Base-by-base conservation (phyloP, 371 early-diverging fungal species). In the Phascolomyces articulosus region DNA sequence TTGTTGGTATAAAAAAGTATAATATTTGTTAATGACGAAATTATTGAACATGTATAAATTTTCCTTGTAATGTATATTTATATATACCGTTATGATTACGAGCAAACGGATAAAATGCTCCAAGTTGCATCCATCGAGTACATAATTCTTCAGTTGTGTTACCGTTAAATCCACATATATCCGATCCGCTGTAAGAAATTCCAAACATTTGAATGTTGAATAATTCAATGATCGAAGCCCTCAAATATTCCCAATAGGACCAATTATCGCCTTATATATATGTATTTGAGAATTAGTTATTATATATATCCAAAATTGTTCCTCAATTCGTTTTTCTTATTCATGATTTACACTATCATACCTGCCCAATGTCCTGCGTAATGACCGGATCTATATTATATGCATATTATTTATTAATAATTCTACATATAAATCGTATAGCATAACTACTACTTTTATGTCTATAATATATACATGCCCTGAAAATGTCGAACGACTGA, bases 51-150 rank as follows among this genome's bases (percentile, higher is more conserved):
- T 55, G 11, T 0, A 28, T 28, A n/a, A 40, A 34, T 29, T 8
- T 38, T 23, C 34, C 34, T 31, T 31, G 3, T 31, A 6, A 6
- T 31, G 3, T 6, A 31, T 6, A 31, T 6, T 6, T 6, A 31
- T 9, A 24, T 27, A 20, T 74, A 20, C 71, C 67, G 58, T 88
- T 88, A 60, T 91, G 92, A 59, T 90, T 90, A 15, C 92, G 80
- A 71, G 85, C 82, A 75, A 93, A 93, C 2, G 94, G 91, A 65
- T 91, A 90, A 64, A 93, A 88, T n/a, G 91, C 71, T 4, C 93
- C 93, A 28, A 91, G 72, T 65, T 85, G 84, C 64, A 82, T 80
- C 91, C 91, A 91, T 23, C 91, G 83, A 20, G 86, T 83, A 71
- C 89, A 82, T 21, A 91, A 73, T 57, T 85, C 75, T 41, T 87